Evolutionary conservation across 257 asterid species (phyloP).

Genomic region (Solanum rostratum): DNA sequence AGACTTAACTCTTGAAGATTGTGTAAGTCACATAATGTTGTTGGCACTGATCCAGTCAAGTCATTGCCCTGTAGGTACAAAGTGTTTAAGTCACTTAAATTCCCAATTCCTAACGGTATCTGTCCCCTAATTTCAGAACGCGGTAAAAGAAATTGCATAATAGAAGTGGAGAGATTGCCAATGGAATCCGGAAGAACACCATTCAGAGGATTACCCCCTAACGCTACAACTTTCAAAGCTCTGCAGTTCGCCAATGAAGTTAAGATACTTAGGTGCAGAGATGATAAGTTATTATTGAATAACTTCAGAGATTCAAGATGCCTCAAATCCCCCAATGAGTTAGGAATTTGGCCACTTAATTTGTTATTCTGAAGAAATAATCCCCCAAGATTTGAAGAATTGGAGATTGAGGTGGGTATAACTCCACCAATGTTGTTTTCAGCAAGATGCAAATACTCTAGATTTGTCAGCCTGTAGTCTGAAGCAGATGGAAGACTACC

Average conservation of each 20-base stretch:
- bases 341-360: too few species aligned
- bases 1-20: conserved; percentile 10
- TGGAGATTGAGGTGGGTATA: conserved; percentile 11
- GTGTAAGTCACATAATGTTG: conserved; percentile 4
- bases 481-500: conserved; percentile 13
- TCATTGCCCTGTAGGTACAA: conserved; percentile 4
- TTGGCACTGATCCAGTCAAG: conserved; percentile 16
- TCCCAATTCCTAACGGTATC: conserved; percentile 23
- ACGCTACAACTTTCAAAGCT: not conserved
- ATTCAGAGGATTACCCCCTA: conserved; percentile 6
- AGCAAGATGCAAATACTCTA: conserved; percentile 2
- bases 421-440: conserved; percentile 9
- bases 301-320: too few species aligned
- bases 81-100: conserved; percentile 17
- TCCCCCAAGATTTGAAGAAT: not conserved
- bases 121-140: conserved; percentile 1
- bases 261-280: not conserved
- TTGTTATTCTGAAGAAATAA: rapidly evolving
- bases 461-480: not conserved
- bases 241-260: conserved; percentile 16
- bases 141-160: too few species aligned
- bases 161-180: conserved; percentile 1
- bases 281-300: too few species aligned
- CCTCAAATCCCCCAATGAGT: too few species aligned
- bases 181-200: conserved; percentile 19